Evolutionary conservation across 179 eudicot species (phyloP), one percentile per base, ranked within the genome.

Genomic region (Nepenthes alata): DNA sequence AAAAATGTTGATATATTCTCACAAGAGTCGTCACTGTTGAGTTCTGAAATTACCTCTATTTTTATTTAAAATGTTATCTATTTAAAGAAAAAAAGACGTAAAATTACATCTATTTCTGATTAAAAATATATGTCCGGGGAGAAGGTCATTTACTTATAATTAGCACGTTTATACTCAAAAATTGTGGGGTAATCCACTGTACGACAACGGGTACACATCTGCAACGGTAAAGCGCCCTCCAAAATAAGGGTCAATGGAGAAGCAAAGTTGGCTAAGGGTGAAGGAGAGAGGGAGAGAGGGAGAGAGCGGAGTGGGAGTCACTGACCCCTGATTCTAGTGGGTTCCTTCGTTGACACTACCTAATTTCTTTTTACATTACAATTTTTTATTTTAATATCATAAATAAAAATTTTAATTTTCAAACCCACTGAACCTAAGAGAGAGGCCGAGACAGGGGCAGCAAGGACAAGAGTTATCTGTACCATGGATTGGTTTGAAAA

Each of bases 201-300:
- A 25, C 25, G 25, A 25, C 25, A 25, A 25, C 25, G 25, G 25
- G 25, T 25, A 25, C 25, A 25, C 25, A 25, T 25, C 25, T 25
- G 25, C 25, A 58, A 10, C 44, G 55, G 59, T 67, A 65, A 67
- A 55, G 65, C 58, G 62, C 44, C 65, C 44, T 47, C n/a, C 8
- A 49, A 38, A 50, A 25, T 25, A 70, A 56, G 69, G 53, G 65
- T 82, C 82, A 80, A 80, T 75, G 55, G 55, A 55, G 73, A 64
- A 63, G 49, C 76, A 66, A 64, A 67, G 81, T 66, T 76, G 76
- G 86, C 79, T 79, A 75, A 25, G 25, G 25, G 65, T 66, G 68
- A 34, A 16, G 15, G 1, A 16, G 25, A 55, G 35, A 63, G 64
- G 64, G 72, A 71, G 63, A 70, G 44, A 39, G 44, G 8, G 45